A percentile compares a stretch with the other conserved stretches of the same genome.
Conservation (phyloP, 768 basidiomycete genomes). For the Brasilioporus rufonigricans region DNA sequence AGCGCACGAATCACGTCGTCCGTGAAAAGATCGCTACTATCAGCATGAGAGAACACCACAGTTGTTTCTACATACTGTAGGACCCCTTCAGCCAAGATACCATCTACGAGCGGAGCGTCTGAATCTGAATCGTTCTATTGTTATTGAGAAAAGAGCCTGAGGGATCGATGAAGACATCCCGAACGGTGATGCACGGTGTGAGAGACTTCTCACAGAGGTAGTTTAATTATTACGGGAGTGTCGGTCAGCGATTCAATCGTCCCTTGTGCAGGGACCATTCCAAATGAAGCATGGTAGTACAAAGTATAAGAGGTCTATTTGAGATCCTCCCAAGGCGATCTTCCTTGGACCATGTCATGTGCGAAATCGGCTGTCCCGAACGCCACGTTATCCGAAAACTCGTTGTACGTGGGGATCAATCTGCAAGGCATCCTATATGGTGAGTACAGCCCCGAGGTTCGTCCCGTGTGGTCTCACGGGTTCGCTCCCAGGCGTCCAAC, state of each 20-base stretch:
- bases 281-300: background rate
- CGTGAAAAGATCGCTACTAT: too few species aligned
- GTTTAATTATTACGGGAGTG: background rate
- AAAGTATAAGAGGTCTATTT: background rate
- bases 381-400: background rate
- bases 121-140: too few species aligned
- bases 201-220: background rate
- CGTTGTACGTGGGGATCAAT: background rate
- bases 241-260: background rate
- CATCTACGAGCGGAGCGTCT: too few species aligned
- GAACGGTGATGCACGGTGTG: background rate
- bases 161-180: too few species aligned
- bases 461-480: background rate
- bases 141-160: too few species aligned
- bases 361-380: background rate
- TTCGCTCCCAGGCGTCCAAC: conserved; percentile 7
- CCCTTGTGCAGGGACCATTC: background rate
- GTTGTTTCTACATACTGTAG: too few species aligned
- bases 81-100: too few species aligned
- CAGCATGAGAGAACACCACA: too few species aligned
- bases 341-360: background rate
- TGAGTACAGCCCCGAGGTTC: background rate
- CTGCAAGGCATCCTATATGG: conserved; percentile 6
- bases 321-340: background rate
- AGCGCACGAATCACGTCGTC: too few species aligned